These are phyloP conservation scores for Phytopythium chamaehyphon DNA, from an alignment of 352 stramenopile species.

Conservation along the genomic window DNA sequence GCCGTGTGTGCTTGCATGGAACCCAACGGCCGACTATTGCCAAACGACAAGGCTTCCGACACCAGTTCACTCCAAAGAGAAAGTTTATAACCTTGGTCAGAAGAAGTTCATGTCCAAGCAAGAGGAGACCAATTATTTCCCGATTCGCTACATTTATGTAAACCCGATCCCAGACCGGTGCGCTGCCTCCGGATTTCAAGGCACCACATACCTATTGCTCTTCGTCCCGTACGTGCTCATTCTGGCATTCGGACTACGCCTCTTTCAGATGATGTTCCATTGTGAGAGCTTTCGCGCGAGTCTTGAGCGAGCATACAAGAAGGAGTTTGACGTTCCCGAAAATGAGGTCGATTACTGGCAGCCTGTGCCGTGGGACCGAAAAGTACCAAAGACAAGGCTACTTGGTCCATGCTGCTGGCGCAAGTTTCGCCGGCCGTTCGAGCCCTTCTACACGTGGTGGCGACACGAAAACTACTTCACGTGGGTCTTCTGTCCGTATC, in stretches of 20 bases:
- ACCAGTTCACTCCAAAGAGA: slow-evolving; percentile 30
- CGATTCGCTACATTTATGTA: slow-evolving; percentile 36
- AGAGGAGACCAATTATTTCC: slow-evolving; percentile 10
- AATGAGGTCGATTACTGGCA: slow-evolving; percentile 76
- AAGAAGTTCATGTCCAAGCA: slow-evolving; percentile 22
- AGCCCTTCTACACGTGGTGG: slow-evolving; percentile 77
- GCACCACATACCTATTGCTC: slow-evolving; percentile 45
- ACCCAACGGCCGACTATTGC: slow-evolving; percentile 33
- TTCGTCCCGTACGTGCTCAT: slow-evolving; percentile 56
- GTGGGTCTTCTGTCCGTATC: slow-evolving; percentile 69
- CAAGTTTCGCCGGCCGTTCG: slow-evolving; percentile 52
- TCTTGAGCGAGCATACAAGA: slow-evolving; percentile 54
- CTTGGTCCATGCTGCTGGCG: slow-evolving; percentile 61
- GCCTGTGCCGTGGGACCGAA: slow-evolving; percentile 61
- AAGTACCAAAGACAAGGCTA: slow-evolving; percentile 60
- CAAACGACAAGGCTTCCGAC: slow-evolving; percentile 29
- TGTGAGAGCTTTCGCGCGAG: slow-evolving; percentile 61
- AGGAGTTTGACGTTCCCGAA: slow-evolving; percentile 46
- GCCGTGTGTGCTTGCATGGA: slow-evolving; percentile 32
- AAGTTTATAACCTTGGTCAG: slow-evolving; percentile 42
- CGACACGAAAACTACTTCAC: slow-evolving; percentile 77
- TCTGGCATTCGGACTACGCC: slow-evolving; percentile 42
- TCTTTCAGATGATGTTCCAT: slow-evolving; percentile 55
- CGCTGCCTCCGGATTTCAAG: slow-evolving; percentile 37
- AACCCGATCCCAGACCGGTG: slow-evolving; percentile 64